Evolutionary conservation across 805 yeast genomes (phyloP), one percentile per base, ranked within the genome.

Genomic region (Ogataea naganishii): DNA sequence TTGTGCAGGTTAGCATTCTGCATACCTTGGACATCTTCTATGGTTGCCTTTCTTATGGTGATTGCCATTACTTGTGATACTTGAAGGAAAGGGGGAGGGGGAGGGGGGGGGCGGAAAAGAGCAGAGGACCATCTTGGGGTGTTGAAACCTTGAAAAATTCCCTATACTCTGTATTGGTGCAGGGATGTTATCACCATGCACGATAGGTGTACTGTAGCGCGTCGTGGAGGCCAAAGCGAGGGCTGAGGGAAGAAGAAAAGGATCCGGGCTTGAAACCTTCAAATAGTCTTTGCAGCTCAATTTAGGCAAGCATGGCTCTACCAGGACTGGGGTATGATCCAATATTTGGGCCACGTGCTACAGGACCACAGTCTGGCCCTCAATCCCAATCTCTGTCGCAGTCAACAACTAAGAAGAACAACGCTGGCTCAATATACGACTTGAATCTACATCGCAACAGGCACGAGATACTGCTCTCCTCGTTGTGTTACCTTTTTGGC

Each of bases 1-100:
- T 89, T 89, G 40, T 80, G 80, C 53, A 88, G 62, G 52, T 88
- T 88, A 38, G 95, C 92, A 64, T 85, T 86, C 55, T 89, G 98
- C 88, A 89, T 92, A 13, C 92, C 92, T 57, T 84, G 94, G 32
- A 86, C 68, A 56, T 89, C 98, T 25, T 70, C 68, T 20, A 84
- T 74, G 15, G 84, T 80, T 18, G 97, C 97, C 44, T 74, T 79
- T 53, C 98, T 73, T 34, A 89, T 84, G 10, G 85, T 81, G 45
- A 89, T 78, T 21, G 88, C 85, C 94, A 81, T 81, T 18, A 18
- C 41, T 21, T 23, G 7, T 13, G 21, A 7, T 32, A 20, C 23
- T 22, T 29, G n/a, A n/a, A n/a, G n/a, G n/a, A n/a, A n/a, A n/a
- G n/a, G n/a, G n/a, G n/a, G n/a, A n/a, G n/a, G n/a, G n/a, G n/a